These are phyloP conservation scores for Colletotrichum godetiae DNA, from an alignment of 2,329 filamentous ascomycete species.

Conservation along the genomic window DNA sequence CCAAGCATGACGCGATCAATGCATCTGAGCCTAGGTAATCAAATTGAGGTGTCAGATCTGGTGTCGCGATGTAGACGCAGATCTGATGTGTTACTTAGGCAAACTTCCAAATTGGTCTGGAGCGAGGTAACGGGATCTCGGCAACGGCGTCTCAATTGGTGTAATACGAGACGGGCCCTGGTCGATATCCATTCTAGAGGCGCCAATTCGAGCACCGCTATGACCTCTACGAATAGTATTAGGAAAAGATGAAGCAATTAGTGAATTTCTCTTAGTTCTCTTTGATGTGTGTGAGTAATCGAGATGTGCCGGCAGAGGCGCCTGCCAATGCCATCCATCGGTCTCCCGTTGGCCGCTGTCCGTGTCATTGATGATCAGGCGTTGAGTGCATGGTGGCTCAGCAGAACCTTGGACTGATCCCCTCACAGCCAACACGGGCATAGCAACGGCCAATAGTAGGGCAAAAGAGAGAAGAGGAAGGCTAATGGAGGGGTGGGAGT, in stretches of 20 bases:
- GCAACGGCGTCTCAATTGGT: constrained; percentile 9
- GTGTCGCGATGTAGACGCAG: background rate
- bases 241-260: background rate
- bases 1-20: background rate
- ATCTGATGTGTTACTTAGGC: background rate
- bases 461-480: background rate
- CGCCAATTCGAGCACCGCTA: no score
- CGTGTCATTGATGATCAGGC: background rate
- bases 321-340: background rate
- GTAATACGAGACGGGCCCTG: constrained; percentile 12
- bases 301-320: background rate
- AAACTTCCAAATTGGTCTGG: background rate
- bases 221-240: no score
- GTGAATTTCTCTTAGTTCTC: background rate
- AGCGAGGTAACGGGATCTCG: constrained; percentile 14
- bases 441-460: background rate
- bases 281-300: background rate
- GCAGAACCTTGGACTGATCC: background rate
- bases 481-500: background rate
- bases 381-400: constrained; percentile 8
- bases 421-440: background rate
- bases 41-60: constrained; percentile 5
- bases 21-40: background rate
- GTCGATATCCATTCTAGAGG: background rate
- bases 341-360: background rate